Evolutionary conservation across 2,329 filamentous ascomycete species (phyloP).

Genomic region (Phyllosticta citriasiana): DNA sequence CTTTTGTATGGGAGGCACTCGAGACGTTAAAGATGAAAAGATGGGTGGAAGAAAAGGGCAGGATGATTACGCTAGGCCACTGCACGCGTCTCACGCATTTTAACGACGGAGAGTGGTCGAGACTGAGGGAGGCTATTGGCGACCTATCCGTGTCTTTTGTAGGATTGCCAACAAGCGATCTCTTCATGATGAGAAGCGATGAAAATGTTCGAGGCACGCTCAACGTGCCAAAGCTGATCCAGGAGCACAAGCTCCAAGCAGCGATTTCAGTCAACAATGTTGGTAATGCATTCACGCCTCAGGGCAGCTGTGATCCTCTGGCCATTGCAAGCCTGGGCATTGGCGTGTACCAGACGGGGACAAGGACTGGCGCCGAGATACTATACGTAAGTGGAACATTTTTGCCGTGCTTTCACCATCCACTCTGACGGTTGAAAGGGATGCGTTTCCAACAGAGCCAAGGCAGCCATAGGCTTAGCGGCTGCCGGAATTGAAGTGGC

Average conservation of each 20-base stretch:
- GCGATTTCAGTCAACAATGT: slow-evolving; percentile 62
- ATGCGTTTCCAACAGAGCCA: slow-evolving; percentile 38
- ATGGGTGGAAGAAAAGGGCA: slow-evolving; percentile 37
- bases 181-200: slow-evolving; percentile 58
- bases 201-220: slow-evolving; percentile 48
- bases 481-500: slow-evolving; percentile 19
- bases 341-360: slow-evolving; percentile 58
- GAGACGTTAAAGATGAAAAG: slow-evolving; percentile 36
- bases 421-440: slow-evolving; percentile 27
- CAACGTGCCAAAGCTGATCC: slow-evolving; percentile 51
- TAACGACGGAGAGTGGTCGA: slow-evolving; percentile 37
- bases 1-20: slow-evolving; percentile 47
- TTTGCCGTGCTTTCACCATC: not conserved
- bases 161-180: slow-evolving; percentile 59
- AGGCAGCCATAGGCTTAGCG: slow-evolving; percentile 30
- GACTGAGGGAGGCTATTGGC: slow-evolving; percentile 39
- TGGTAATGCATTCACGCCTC: slow-evolving; percentile 64
- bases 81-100: slow-evolving; percentile 57
- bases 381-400: slow-evolving; percentile 42
- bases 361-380: slow-evolving; percentile 46
- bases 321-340: slow-evolving; percentile 52
- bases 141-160: slow-evolving; percentile 55
- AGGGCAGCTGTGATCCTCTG: slow-evolving; percentile 57
- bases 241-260: slow-evolving; percentile 46
- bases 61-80: slow-evolving; percentile 47